Evolutionary conservation across 805 yeast species (phyloP).

Genomic region (Metschnikowia colocasiae): DNA sequence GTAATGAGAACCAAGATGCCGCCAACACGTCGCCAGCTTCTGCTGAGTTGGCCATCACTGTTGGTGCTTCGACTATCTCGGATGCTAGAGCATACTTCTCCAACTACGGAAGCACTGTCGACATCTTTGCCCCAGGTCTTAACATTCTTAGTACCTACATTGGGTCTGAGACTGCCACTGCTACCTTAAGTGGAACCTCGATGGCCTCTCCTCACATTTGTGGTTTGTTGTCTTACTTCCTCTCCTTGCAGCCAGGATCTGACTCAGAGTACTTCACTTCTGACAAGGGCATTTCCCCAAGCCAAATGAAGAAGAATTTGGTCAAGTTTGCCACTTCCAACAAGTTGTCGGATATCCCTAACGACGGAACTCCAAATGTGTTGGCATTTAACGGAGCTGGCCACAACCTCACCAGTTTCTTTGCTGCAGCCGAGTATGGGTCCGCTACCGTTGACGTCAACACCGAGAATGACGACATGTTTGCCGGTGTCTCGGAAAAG

Average conservation of each 20-base stretch:
- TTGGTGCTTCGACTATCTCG: conserved; percentile 44
- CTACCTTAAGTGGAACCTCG: conserved; percentile 89
- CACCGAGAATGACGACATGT: conserved; percentile 15
- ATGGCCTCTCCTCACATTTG: conserved; percentile 98
- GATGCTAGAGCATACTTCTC: conserved; percentile 51
- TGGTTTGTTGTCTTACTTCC: conserved; percentile 85
- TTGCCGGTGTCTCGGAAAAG: conserved; percentile 15
- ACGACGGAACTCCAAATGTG: conserved; percentile 67
- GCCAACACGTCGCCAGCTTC: conserved; percentile 59
- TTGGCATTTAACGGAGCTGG: conserved; percentile 84
- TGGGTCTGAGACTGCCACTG: conserved; percentile 72
- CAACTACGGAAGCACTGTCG: conserved; percentile 52
- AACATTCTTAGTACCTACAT: conserved; percentile 60
- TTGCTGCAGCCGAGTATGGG: conserved; percentile 35
- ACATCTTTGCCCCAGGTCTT: conserved; percentile 54
- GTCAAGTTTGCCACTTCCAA: conserved; percentile 64
- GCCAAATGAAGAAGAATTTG: conserved; percentile 71
- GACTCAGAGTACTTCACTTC: conserved; percentile 60
- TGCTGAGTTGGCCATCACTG: conserved; percentile 53
- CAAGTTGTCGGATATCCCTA: conserved; percentile 58
- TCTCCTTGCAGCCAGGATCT: conserved; percentile 77
- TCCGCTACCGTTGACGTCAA: conserved; percentile 13
- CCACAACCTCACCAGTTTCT: conserved; percentile 61
- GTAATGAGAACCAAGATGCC: conserved; percentile 59
- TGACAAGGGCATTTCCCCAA: conserved; percentile 57